Percentiles rank a stretch among this genome's conserved stretches.
Evolutionary conservation across 345 rosid species (phyloP).

Genomic region (Citrus cavaleriei): DNA sequence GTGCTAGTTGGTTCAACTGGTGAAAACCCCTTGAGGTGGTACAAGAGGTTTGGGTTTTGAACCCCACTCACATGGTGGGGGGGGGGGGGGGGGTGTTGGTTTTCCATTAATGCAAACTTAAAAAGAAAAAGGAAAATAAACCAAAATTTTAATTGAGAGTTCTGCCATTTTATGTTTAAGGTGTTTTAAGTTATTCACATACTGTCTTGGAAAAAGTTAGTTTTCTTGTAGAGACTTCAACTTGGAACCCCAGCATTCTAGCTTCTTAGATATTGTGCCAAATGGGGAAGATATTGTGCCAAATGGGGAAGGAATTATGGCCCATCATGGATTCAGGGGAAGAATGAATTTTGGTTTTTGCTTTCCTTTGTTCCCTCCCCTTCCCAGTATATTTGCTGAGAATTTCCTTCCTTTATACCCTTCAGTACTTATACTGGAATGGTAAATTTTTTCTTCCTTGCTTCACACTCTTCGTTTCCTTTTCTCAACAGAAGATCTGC

Average conservation of each 20-base stretch:
- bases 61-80: neutral
- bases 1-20: neutral
- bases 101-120: neutral
- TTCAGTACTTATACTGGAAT: neutral
- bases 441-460: neutral
- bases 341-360: neutral
- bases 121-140: too few relatives aligned
- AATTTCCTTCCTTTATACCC: neutral
- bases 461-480: neutral
- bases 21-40: neutral
- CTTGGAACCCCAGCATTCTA: neutral
- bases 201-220: neutral
- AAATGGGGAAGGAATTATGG: neutral
- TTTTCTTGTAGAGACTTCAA: too few relatives aligned
- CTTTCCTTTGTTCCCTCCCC: neutral
- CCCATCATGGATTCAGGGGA: neutral
- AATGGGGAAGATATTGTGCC: neutral
- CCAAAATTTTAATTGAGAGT: neutral
- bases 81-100: neutral
- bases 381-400: neutral
- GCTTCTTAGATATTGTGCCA: neutral
- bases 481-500: neutral
- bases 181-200: too few relatives aligned
- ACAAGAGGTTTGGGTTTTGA: neutral
- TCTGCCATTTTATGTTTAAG: neutral